Conservation (phyloP, 208 protist genomes). For the Wallacemonas sp. region DNA sequence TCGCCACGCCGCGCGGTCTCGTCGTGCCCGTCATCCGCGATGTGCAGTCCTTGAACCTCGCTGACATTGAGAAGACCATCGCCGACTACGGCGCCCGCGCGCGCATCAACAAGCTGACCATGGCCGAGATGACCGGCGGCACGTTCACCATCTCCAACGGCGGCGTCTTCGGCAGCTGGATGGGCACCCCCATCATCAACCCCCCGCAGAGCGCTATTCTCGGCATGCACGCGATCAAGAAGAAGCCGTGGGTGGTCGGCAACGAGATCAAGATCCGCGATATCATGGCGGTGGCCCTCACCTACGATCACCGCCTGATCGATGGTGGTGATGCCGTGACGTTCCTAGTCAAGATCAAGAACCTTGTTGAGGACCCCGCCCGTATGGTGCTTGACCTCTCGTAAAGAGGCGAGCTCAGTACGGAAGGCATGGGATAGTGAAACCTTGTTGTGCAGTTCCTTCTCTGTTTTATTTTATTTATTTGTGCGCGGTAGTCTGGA, state of each 20-base stretch:
- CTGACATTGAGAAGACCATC: conserved; percentile 96
- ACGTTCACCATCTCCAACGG: conserved; percentile 99
- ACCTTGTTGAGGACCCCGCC: conserved; percentile 95
- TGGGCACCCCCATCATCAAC: conserved; percentile 99
- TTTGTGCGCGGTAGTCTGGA: conserved; percentile 3
- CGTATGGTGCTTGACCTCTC: conserved; percentile 94
- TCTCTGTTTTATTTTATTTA: conserved; percentile 18
- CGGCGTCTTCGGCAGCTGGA: conserved; percentile 98
- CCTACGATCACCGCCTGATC: conserved; percentile 99
- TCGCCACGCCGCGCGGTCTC: conserved; percentile 96
- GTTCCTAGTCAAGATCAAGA: conserved; percentile 98
- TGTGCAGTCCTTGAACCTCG: conserved; percentile 94
- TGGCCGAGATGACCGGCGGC: conserved; percentile 98
- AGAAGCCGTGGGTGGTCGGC: conserved; percentile 95
- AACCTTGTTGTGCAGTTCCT: too few species aligned
- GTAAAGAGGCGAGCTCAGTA: conserved; percentile 33
- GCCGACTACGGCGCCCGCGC: conserved; percentile 91
- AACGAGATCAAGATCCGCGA: conserved; percentile 93
- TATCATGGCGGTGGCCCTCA: conserved; percentile 99
- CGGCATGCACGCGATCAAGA: conserved; percentile 98
- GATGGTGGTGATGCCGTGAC: conserved; percentile 98
- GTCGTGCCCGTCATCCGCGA: conserved; percentile 98
- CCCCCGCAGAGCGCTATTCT: conserved; percentile 98
- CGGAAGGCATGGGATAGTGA: too few species aligned
- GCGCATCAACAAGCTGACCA: conserved; percentile 91